Percentiles rank a stretch among this genome's conserved stretches.
These are phyloP conservation scores for Diaporthe sp. DNA, from an alignment of 2,329 filamentous ascomycete genomes.

Conservation along the genomic window DNA sequence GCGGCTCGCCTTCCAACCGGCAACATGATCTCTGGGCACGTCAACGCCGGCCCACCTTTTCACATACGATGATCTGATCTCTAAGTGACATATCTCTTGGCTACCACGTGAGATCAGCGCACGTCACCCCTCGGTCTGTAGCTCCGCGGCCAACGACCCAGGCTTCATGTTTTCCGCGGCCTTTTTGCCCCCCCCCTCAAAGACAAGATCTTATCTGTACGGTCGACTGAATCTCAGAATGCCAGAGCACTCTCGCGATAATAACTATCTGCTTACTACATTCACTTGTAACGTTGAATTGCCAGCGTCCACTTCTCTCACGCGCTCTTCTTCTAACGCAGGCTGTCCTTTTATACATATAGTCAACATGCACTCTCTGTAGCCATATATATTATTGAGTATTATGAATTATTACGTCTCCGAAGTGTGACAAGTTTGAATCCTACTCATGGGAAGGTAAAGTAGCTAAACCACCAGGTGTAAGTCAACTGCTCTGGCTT, in stretches of 20 bases:
- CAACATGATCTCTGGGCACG: neutral
- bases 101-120: neutral
- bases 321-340: neutral
- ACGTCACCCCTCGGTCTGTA: neutral
- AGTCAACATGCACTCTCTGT: neutral
- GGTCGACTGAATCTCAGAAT: neutral
- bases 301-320: neutral
- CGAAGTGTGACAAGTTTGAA: too few species aligned
- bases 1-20: neutral
- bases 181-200: neutral
- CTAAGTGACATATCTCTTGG: neutral
- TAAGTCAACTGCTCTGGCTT: neutral
- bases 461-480: neutral
- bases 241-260: neutral
- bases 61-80: neutral
- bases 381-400: neutral
- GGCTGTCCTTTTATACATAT: neutral
- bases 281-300: neutral
- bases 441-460: too few species aligned
- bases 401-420: too few species aligned
- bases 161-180: neutral
- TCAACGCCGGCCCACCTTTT: conserved; percentile 8
- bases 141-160: neutral
- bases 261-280: neutral
- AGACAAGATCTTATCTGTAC: neutral